phyloP scores from a whole-genome alignment of 2,329 filamentous ascomycete species.

The Fusarium pininemorale region DNA sequence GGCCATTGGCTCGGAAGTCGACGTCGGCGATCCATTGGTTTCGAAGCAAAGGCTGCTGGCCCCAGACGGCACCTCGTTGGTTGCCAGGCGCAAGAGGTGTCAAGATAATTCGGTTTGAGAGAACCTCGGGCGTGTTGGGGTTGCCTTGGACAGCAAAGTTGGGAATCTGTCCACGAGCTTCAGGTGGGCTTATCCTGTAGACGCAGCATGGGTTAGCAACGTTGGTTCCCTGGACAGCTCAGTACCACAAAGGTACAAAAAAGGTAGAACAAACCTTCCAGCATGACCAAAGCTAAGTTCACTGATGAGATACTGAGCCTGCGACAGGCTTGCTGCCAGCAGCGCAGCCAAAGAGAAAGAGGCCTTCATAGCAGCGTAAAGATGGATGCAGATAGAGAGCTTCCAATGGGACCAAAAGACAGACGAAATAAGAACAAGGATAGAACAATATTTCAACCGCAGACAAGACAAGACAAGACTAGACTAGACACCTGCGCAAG shows the following conservation, averaged over 20 bases:
- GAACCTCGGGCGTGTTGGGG: constrained; percentile 66
- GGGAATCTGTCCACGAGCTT: constrained; percentile 58
- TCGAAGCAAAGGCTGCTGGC: constrained; percentile 68
- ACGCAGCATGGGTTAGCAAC: constrained; percentile 17
- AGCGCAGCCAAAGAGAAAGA: constrained; percentile 52
- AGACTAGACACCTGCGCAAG: constrained; percentile 6
- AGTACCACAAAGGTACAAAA: background rate
- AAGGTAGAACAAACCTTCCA: constrained; percentile 59
- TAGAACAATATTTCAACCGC: constrained; percentile 8
- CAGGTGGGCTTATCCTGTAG: constrained; percentile 71
- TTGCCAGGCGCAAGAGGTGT: constrained; percentile 90
- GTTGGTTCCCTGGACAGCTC: background rate
- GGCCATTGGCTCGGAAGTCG: constrained; percentile 86
- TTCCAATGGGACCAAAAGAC: constrained; percentile 8
- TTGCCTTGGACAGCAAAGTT: constrained; percentile 65
- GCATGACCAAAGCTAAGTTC: constrained; percentile 82
- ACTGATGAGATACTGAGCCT: constrained; percentile 74
- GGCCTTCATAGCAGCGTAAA: constrained; percentile 56
- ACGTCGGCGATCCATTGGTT: constrained; percentile 84
- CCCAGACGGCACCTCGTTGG: constrained; percentile 85
- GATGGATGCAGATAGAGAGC: constrained; percentile 18
- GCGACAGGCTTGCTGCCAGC: constrained; percentile 59
- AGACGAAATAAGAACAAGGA: constrained; percentile 14
- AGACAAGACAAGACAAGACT: background rate
- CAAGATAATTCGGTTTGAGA: constrained; percentile 91